phyloP scores from a whole-genome alignment of 148 eudicot genomes.

The Agrostemma githago region DNA sequence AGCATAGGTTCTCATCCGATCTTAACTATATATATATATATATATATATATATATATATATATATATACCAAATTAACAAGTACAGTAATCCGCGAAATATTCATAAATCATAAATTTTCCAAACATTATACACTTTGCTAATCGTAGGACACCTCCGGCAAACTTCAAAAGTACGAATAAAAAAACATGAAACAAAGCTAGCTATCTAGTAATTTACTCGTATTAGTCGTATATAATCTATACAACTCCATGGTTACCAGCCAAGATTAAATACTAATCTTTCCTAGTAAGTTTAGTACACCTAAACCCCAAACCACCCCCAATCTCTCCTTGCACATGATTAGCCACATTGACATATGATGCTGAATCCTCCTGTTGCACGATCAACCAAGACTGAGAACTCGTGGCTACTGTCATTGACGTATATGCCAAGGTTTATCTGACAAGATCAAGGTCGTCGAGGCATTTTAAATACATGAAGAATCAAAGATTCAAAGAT shows the following conservation, averaged over 20 bases:
- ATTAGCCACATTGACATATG: slow-evolving; percentile 51
- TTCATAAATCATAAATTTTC: too few relatives aligned
- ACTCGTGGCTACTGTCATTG: slow-evolving; percentile 54
- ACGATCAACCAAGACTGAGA: slow-evolving; percentile 87
- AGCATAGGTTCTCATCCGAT: too few relatives aligned
- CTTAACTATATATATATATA: too few relatives aligned
- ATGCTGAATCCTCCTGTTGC: slow-evolving; percentile 86
- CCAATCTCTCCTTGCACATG: slow-evolving; percentile 59
- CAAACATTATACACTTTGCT: too few relatives aligned
- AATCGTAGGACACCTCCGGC: too few relatives aligned
- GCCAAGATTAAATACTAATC: slow-evolving; percentile 81
- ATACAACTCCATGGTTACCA: slow-evolving; percentile 67
- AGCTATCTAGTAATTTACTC: too few relatives aligned
- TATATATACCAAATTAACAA: too few relatives aligned
- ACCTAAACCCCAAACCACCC: slow-evolving; percentile 46
- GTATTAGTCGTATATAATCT: not conserved
- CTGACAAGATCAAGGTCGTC: slow-evolving; percentile 25
- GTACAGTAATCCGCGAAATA: too few relatives aligned
- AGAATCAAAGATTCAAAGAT: not conserved
- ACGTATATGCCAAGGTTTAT: slow-evolving; percentile 75
- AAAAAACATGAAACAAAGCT: too few relatives aligned
- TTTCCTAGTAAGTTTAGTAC: slow-evolving; percentile 76
- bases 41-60: too few relatives aligned
- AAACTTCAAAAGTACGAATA: too few relatives aligned
- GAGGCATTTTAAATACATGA: not conserved